A percentile compares a stretch with the other conserved stretches of the same genome.
Evolutionary conservation across 495 filamentous ascomycete species (phyloP).

Genomic region (Sordaria brevicollis): DNA sequence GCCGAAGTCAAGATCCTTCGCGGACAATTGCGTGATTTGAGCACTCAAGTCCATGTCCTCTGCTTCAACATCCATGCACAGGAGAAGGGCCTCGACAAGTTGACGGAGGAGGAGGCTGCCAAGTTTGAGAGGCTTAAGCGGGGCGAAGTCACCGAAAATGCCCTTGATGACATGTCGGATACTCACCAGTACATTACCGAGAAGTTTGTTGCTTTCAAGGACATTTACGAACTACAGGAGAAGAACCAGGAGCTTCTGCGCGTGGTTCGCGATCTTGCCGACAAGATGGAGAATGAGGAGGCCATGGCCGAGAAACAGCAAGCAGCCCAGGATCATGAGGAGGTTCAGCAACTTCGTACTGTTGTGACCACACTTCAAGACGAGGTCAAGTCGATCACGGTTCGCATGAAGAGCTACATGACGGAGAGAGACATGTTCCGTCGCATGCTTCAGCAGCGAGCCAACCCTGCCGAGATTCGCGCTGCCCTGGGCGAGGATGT

Average conservation of each 20-base stretch:
- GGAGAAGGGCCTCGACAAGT: conserved; percentile 65
- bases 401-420: conserved; percentile 81
- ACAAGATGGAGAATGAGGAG: conserved; percentile 86
- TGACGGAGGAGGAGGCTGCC: conserved; percentile 51
- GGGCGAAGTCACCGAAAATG: conserved; percentile 50
- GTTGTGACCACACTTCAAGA: conserved; percentile 50
- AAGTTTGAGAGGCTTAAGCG: conserved; percentile 65
- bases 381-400: conserved; percentile 66
- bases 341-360: conserved; percentile 57
- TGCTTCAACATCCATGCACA: conserved; percentile 68
- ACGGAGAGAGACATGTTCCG: conserved; percentile 96
- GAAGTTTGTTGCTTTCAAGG: conserved; percentile 70
- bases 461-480: conserved; percentile 46
- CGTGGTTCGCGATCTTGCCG: conserved; percentile 70
- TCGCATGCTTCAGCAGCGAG: conserved; percentile 72
- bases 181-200: conserved; percentile 82
- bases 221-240: conserved; percentile 74
- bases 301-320: conserved; percentile 58
- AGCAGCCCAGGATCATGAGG: conserved; percentile 59
- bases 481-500: conserved; percentile 52
- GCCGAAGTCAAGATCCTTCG: conserved; percentile 71
- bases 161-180: conserved; percentile 59
- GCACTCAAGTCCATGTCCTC: conserved; percentile 79
- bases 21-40: conserved; percentile 82
- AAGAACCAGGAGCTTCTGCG: conserved; percentile 77